Percentiles rank a stretch among this genome's conserved stretches.
These are phyloP conservation scores for Pyrenophora tritici-repentis DNA, from an alignment of 2,329 filamentous ascomycete genomes.

Conservation along the genomic window DNA sequence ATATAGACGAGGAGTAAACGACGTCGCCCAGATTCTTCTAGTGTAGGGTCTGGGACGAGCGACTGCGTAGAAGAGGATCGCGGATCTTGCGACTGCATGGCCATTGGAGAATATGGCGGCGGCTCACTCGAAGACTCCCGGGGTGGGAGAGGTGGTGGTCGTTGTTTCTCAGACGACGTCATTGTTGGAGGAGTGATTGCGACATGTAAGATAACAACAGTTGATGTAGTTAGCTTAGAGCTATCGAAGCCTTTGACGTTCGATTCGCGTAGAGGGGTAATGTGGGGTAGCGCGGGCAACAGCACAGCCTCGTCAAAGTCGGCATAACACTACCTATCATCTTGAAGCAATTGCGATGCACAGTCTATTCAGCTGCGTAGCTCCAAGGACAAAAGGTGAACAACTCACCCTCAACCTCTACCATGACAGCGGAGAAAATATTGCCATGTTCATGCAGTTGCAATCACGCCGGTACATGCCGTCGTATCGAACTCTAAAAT, in stretches of 20 bases:
- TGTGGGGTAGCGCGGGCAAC: slow-evolving; percentile 1
- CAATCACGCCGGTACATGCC: no score
- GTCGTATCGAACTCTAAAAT: no score
- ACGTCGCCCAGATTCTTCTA: slow-evolving; percentile 47
- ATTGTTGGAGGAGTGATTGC: slow-evolving; percentile 8
- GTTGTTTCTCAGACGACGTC: slow-evolving; percentile 24
- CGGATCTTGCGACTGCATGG: slow-evolving; percentile 47
- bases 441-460: no score
- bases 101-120: slow-evolving; percentile 26
- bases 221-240: slow-evolving; percentile 11
- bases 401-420: no score
- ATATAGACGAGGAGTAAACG: slow-evolving; percentile 79
- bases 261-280: not conserved
- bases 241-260: not conserved
- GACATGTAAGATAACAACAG: not conserved
- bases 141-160: slow-evolving; percentile 43
- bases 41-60: slow-evolving; percentile 46
- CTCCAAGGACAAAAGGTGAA: no score
- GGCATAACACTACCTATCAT: no score
- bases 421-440: no score
- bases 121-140: slow-evolving; percentile 21
- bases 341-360: no score
- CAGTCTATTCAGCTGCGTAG: no score
- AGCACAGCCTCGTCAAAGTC: not conserved
- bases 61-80: slow-evolving; percentile 55